These are phyloP conservation scores for Xylaria grammica DNA, from an alignment of 495 filamentous ascomycete genomes.

Conservation along the genomic window DNA sequence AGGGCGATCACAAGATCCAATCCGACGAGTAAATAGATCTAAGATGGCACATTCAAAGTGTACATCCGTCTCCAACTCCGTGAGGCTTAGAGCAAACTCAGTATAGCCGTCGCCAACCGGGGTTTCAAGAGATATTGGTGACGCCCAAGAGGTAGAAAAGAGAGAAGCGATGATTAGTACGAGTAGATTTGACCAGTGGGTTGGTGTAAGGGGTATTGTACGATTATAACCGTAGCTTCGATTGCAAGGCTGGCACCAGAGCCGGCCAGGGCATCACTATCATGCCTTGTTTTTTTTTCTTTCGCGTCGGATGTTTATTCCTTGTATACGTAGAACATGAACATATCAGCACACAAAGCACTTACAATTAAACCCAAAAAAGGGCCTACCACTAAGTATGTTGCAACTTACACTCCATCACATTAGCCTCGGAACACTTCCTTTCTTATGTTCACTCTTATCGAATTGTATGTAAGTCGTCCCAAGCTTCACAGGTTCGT, in stretches of 20 bases:
- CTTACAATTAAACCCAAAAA: background rate
- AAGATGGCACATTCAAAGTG: background rate
- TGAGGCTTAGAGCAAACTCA: too few relatives aligned
- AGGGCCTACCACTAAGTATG: background rate
- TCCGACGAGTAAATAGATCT: conserved; percentile 57
- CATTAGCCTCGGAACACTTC: background rate
- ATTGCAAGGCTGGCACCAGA: too few relatives aligned
- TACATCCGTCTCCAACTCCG: too few relatives aligned
- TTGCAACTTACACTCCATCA: background rate
- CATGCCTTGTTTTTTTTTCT: too few relatives aligned
- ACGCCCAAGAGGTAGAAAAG: background rate
- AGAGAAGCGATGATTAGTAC: too few relatives aligned
- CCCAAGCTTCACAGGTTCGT: too few relatives aligned
- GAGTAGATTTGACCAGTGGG: background rate
- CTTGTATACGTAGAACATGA: too few relatives aligned
- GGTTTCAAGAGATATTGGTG: too few relatives aligned
- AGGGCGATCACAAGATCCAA: conserved; percentile 90
- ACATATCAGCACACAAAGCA: background rate
- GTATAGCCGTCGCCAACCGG: too few relatives aligned
- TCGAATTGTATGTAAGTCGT: background rate
- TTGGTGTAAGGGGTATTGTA: conserved; percentile 2
- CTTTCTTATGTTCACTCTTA: background rate
- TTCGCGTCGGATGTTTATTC: too few relatives aligned
- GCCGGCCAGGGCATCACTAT: too few relatives aligned
- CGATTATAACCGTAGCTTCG: background rate